Base-by-base conservation (phyloP, 352 stramenopile genomes). In the Pythium monospermum region DNA sequence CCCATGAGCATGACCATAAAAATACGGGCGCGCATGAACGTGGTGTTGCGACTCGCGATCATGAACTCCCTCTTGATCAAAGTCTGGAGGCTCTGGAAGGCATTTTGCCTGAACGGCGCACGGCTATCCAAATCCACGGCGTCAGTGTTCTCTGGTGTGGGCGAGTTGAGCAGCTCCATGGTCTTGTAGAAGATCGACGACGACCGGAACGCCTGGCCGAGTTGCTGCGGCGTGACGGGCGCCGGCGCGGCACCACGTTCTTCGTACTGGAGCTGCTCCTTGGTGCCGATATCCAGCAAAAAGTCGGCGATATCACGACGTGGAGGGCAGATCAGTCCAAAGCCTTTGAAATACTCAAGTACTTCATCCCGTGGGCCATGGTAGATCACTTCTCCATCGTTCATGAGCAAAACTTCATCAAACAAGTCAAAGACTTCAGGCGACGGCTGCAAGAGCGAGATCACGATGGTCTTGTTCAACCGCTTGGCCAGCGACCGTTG, bases 121-220 rank as follows among this genome's bases (percentile, higher is more conserved):
- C 75, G 61, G 7, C 45, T 45, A 6, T 79, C 54, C 36, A 70
- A 65, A 41, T 72, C 46, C 31, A 61, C 79, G 18, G 87, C 70
- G 59, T 90, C 79, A 21, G 96, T 58, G 11, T 96, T 41, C 21
- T 96, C 70, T 59, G 96, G 73, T 61, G 96, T 96, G 10, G 95
- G 69, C 7, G 76, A 68, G 30, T 84, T 79, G 13, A 94, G 73
- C 51, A 91, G 80, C 1, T 86, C 88, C 19, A 93, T 56, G 8
- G 41, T 63, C 25, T 42, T 37, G 21, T 69, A 46, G 48, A 81
- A 87, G 26, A 83, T 63, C 3, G 52, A 28, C 0, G 73, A 86
- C 18, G 60, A 13, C 6, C 56, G 43, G 44, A 76, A 85, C 0
- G 71, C 57, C 18, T 69, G 60, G 0, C 73, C 69, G 27, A 83